A percentile compares a stretch with the other conserved stretches of the same genome.
Evolutionary conservation across 306 rosid genomes (phyloP).

Genomic region (Lathyrus sativus): DNA sequence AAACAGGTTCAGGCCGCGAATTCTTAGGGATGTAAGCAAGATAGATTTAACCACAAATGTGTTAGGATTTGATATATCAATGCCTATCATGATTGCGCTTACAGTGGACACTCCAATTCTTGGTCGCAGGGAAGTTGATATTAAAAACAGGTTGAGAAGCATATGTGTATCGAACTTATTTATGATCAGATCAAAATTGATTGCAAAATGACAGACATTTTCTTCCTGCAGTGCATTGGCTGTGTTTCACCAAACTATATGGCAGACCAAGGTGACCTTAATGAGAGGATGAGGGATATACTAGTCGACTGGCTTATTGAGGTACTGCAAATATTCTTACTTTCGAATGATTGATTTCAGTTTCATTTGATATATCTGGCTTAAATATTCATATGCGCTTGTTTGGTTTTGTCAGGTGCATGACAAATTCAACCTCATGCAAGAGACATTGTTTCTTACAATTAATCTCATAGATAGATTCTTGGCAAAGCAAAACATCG

Average conservation of each 20-base stretch:
- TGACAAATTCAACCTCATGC: slow-evolving; percentile 84
- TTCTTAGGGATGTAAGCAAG: slow-evolving; percentile 86
- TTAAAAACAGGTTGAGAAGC: slow-evolving; percentile 77
- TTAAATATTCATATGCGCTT: slow-evolving; percentile 5
- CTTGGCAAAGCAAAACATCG: slow-evolving; percentile 58
- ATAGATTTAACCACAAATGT: slow-evolving; percentile 81
- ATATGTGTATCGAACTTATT: too few species aligned
- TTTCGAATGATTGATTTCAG: background rate
- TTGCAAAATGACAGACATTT: background rate
- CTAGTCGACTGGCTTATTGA: slow-evolving; percentile 94
- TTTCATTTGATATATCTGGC: background rate
- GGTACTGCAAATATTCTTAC: slow-evolving; percentile 45
- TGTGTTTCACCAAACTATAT: slow-evolving; percentile 64
- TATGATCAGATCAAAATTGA: background rate
- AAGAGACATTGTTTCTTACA: slow-evolving; percentile 89
- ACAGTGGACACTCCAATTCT: slow-evolving; percentile 94
- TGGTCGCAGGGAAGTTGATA: slow-evolving; percentile 96
- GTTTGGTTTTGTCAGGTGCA: slow-evolving; percentile 69
- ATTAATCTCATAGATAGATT: slow-evolving; percentile 84
- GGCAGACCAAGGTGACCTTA: slow-evolving; percentile 76
- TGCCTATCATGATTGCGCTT: slow-evolving; percentile 98
- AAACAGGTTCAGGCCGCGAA: slow-evolving; percentile 95
- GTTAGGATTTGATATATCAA: slow-evolving; percentile 86
- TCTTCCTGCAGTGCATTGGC: too few species aligned
- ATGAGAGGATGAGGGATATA: slow-evolving; percentile 89